Base-by-base conservation (phyloP, 2,329 filamentous ascomycete species). In the Keithomyces neogunnii region DNA sequence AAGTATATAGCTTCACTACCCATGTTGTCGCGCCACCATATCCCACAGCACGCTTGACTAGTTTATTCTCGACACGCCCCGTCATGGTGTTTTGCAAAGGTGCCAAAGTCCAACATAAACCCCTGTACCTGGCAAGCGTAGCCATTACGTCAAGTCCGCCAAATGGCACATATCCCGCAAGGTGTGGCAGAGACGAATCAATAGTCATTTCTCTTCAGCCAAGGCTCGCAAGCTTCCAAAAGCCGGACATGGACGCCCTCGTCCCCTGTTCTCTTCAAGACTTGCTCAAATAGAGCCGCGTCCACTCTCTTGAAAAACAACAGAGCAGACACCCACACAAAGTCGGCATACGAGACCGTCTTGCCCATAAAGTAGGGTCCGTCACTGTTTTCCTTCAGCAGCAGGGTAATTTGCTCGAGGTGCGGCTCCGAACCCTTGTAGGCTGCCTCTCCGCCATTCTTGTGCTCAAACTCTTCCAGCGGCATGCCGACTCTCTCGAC, bases 361-460 rank as follows among this genome's bases (percentile, higher is more conserved):
- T 75, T 65, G 0, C 85, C 85, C 54, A 78, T 47, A 50, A 88
- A 80, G 61, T 80, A 88, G 0, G 80, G 78, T 0, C 85, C 85
- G 0, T 74, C 72, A 0, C 67, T 61, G 38, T 76, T 76, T 65
- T 82, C 76, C 57, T 75, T 74, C 55, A 87, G 59, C 31, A 51
- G 39, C 4, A 10, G 29, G 19, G 45, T 51, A 26, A 48, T 57
- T 45, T 69, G 62, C 6, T 57, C 56, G 7, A 76, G 26, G 3
- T 56, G 47, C 1, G 66, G 61, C 52, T 69, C 64, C 0, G 73
- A 75, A 0, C 63, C 63, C 10, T 71, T 65, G 73, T 76, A 86
- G 0, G 70, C 71, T 26, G 65, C 51, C 8, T 80, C 75, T 1
- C 74, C 76, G 2, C 74, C 76, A n/a, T 70, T 57, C 39, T 75